Evolutionary conservation across 805 yeast species (phyloP), one percentile per base, ranked within the genome.

Genomic region (Metschnikowia proteae): DNA sequence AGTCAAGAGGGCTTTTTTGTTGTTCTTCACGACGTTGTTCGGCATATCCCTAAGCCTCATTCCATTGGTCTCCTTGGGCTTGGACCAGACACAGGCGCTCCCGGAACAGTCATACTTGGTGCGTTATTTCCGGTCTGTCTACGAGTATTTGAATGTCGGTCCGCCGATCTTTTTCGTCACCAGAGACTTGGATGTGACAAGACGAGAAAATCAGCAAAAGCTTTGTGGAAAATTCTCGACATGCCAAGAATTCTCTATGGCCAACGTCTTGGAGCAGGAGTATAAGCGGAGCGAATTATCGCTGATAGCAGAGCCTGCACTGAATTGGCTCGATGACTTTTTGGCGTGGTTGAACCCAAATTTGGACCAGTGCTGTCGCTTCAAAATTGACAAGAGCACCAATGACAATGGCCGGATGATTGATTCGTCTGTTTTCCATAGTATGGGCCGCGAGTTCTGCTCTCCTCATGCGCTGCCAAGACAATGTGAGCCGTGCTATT

Each of bases 251-350:
- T 81, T 71, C 57, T 92, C 97, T 0, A 62, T 92, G 38, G 82
- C 86, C 1, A 94, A 90, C 59, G 74, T 91, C 6, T 64, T 92
- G 38, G 96, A 90, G 57, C 91, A 89, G 63, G 99, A 92, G 61
- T 78, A 86, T 48, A 81, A 82, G 52, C 71, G 96, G 32, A 73
- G 84, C 0, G 70, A 78, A 2, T 58, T 71, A 8, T 84, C 92
- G 1, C 83, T 86, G 3, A 75, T 92, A 31, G 76, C 80, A 1
- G 94, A 88, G 40, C 96, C 98, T 0, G 79, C 88, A 1, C 84
- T 97, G 0, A 86, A 86, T 56, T 92, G 98, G 98, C 70, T 91
- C 44, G 99, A 92, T 66, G 97, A 94, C 62, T 92, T 81, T 60
- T 73, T 92, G 52, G 76, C 83, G 33, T 92, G 92, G 86, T 70